These are phyloP conservation scores for Gnomoniopsis sp. DNA, from an alignment of 2,329 filamentous ascomycete genomes.

Conservation along the genomic window DNA sequence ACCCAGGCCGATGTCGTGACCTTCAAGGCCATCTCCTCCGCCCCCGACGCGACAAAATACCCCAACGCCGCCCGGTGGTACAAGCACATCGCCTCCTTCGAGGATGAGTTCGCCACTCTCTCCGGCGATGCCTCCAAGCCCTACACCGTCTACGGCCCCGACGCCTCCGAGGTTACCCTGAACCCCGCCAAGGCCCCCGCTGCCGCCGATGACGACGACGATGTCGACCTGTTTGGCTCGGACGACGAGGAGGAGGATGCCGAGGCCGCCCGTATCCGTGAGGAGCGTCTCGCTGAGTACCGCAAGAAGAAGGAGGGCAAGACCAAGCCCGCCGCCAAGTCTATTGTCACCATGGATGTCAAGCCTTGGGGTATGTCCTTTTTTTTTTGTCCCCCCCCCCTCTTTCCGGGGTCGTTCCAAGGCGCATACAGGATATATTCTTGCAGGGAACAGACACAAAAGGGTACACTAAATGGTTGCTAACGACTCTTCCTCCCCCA, in stretches of 20 bases:
- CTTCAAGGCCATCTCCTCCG: conserved; percentile 81
- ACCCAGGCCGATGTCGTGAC: conserved; percentile 94
- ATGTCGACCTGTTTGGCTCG: conserved; percentile 89
- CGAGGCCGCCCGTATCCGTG: conserved; percentile 78
- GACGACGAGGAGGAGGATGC: conserved; percentile 93
- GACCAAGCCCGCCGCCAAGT: conserved; percentile 91
- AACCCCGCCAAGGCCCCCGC: conserved; percentile 83
- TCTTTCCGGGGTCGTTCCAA: not conserved
- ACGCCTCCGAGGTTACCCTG: conserved; percentile 69
- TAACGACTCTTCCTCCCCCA: conserved; percentile 1
- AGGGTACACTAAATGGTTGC: not conserved
- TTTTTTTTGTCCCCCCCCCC: conserved; percentile 2
- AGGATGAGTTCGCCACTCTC: conserved; percentile 87
- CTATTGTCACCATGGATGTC: conserved; percentile 89
- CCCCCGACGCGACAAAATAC: conserved; percentile 81
- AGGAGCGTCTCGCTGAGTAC: conserved; percentile 90
- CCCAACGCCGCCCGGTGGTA: conserved; percentile 96
- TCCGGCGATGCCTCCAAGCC: conserved; percentile 87
- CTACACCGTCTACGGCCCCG: conserved; percentile 88
- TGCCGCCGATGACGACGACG: conserved; percentile 70
- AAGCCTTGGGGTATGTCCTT: conserved; percentile 94
- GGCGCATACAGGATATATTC: not conserved
- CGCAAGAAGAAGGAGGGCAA: conserved; percentile 95
- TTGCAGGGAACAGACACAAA: not conserved
- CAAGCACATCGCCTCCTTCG: conserved; percentile 94